Conservation (phyloP, 2,329 filamentous ascomycete genomes). For the Xylariaceae sp. region DNA sequence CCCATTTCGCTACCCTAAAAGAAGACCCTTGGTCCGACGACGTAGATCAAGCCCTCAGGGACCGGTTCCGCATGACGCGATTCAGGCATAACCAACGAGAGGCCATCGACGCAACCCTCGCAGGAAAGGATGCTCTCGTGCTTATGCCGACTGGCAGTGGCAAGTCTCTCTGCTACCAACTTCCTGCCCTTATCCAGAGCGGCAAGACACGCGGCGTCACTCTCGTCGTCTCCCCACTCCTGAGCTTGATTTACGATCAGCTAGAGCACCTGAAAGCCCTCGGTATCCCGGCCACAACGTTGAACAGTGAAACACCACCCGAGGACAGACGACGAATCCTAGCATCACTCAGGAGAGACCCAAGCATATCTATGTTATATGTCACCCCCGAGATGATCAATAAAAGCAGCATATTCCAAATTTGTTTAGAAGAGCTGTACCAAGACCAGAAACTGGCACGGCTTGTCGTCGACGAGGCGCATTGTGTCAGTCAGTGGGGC, state of each 20-base stretch:
- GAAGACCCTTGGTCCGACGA: constrained; percentile 78
- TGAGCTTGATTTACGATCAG: constrained; percentile 97
- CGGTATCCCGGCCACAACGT: constrained; percentile 71
- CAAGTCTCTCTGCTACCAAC: constrained; percentile 93
- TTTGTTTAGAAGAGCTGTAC: constrained; percentile 63
- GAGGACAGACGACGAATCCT: constrained; percentile 64
- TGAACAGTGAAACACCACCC: constrained; percentile 70
- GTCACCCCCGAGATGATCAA: constrained; percentile 95
- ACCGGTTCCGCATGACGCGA: constrained; percentile 76
- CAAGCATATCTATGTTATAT: constrained; percentile 80
- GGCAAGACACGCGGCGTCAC: constrained; percentile 83
- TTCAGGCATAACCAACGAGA: constrained; percentile 90
- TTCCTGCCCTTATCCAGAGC: constrained; percentile 76
- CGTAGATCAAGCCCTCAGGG: constrained; percentile 70
- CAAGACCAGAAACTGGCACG: constrained; percentile 69
- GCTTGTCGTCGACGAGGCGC: constrained; percentile 94
- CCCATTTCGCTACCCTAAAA: constrained; percentile 41
- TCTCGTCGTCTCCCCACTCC: constrained; percentile 86
- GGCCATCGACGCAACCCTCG: constrained; percentile 87
- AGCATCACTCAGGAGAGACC: constrained; percentile 56
- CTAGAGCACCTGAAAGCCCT: constrained; percentile 74
- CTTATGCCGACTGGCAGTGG: constrained; percentile 97
- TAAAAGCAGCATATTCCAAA: constrained; percentile 68
- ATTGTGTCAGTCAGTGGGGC: constrained; percentile 98
- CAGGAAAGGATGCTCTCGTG: constrained; percentile 84